Evolutionary conservation across 306 rosid genomes (phyloP), one percentile per base, ranked within the genome.

Genomic region (Sicyos edulis): DNA sequence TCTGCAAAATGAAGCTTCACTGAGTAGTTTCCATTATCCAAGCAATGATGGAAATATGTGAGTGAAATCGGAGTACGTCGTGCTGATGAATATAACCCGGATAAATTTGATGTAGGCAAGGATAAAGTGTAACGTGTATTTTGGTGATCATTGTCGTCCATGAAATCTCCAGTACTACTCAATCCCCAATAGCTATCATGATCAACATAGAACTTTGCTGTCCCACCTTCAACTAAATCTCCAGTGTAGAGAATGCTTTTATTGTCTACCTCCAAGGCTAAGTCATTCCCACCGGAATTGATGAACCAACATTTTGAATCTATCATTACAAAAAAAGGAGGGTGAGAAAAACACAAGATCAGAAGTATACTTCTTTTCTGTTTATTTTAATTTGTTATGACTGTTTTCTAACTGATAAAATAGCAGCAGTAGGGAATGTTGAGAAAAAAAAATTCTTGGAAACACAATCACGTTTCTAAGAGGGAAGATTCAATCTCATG

Each of bases 221-320:
- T 11, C 40, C 85, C 87, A 3, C 87, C 87, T 11, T 21, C 44
- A 78, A 81, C 81, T 63, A 50, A 82, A 74, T 83, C 87, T 47
- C 85, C 87, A 20, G 69, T 19, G 73, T 78, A 81, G 21, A 76
- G 50, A 54, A 21, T 44, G 22, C 64, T 70, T 42, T 54, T 74
- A 49, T 63, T 67, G 61, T 69, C 52, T 29, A 75, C 83, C 60
- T 74, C 62, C 34, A 75, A 19, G 32, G 52, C 24, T 71, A 74
- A 51, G 78, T 51, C 78, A 4, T 47, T 50, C 22, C 78, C 78
- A 29, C 96, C 96, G 58, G 85, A 78, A 79, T 85, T 86, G 54
- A 86, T 78, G 75, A 77, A 82, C 76, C 83, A 77, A 82, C 96
- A 92, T 80, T 58, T 87, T 29, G 90, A 87, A 87, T 88, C 98